Evolutionary conservation across 805 yeast genomes (phyloP).

Genomic region (Candida vaughaniae): DNA sequence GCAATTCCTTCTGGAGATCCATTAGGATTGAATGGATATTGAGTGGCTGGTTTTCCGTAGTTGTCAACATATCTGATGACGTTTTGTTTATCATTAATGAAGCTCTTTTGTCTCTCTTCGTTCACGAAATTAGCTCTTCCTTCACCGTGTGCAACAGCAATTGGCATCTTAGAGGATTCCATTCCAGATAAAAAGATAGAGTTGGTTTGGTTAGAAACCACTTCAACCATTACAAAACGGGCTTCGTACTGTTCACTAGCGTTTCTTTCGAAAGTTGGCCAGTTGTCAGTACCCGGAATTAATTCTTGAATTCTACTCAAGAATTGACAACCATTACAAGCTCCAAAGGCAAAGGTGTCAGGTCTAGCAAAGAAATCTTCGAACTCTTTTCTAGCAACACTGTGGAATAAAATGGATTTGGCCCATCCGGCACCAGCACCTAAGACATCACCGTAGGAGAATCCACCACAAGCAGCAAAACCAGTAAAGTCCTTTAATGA

Average conservation of each 20-base stretch:
- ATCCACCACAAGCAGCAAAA: conserved; percentile 98
- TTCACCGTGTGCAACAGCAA: conserved; percentile 98
- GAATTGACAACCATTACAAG: conserved; percentile 98
- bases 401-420: conserved; percentile 86
- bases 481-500: conserved; percentile 82
- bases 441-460: conserved; percentile 96
- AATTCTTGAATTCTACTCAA: conserved; percentile 78
- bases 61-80: conserved; percentile 86
- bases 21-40: conserved; percentile 93
- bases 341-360: conserved; percentile 96
- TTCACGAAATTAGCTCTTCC: conserved; percentile 78
- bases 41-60: conserved; percentile 78
- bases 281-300: conserved; percentile 90
- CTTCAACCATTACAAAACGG: conserved; percentile 85
- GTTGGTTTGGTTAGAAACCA: conserved; percentile 50
- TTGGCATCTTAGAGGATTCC: conserved; percentile 92
- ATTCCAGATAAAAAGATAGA: conserved; percentile 79
- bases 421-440: conserved; percentile 99
- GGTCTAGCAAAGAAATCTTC: conserved; percentile 77
- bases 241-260: conserved; percentile 94
- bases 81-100: conserved; percentile 51
- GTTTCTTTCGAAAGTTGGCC: conserved; percentile 96
- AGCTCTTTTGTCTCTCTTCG: conserved; percentile 41
- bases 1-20: conserved; percentile 94
- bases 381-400: conserved; percentile 72